Base-by-base conservation (phyloP, 768 basidiomycete genomes). In the Panaeolus cyanescens region DNA sequence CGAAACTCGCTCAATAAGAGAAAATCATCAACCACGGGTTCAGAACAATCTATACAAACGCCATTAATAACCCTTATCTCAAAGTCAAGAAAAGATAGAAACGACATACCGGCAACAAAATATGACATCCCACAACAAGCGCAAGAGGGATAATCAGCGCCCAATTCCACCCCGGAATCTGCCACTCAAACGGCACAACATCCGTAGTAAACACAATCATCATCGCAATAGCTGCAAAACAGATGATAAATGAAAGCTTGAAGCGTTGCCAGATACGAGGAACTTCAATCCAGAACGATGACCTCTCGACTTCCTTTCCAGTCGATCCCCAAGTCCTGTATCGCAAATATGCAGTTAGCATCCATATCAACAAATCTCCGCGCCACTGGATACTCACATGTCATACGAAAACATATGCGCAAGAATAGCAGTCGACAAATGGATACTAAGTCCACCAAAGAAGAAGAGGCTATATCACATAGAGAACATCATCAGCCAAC, bases 21-120 rank as follows among this genome's bases (percentile, higher is more conserved):
- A 93, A 93, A 61, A 91, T 90, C 89, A 92, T 92, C 62, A 93
- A 75, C 88, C 89, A 92, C 0, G 92, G 93, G 67, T 95, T 95
- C 59, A 95, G 81, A 1, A 92, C 86, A 64, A 95, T 88, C 83
- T 80, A 61, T 17, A 45, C 62, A 25, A 50, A 39, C 59, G 31
- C 42, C 56, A 64, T 36, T n/a, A 61, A 56, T 36, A 60, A 32
- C 45, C 32, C 50, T 40, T 34, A 22, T 9, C 56, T 56, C 60
- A 32, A 28, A 55, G 31, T 1, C n/a, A 7, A 59, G 64, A 40
- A 54, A 40, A 59, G 60, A 59, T 45, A 50, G 28, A 54, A 39
- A 61, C 54, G n/a, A 75, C 86, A 62, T 68, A 91, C 89, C 4
- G 93, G 93, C 59, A 89, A 82, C 28, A 92, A 72, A 30, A 92